These are phyloP conservation scores for Ensete ventricosum DNA, from an alignment of 176 grass and related monocot genomes.

Conservation along the genomic window DNA sequence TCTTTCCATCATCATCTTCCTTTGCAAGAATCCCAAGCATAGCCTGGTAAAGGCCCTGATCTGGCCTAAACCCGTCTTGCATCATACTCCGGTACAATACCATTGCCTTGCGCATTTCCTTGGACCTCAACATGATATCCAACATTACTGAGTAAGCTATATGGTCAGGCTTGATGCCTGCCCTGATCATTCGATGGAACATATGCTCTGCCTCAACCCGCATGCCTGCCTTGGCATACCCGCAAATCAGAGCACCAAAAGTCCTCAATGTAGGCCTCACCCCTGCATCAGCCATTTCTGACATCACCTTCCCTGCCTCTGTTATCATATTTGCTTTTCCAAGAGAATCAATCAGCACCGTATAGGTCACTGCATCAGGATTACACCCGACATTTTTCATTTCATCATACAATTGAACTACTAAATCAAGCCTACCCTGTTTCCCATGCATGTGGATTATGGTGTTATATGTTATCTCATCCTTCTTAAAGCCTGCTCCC, in stretches of 20 bases:
- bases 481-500: conserved; percentile 68
- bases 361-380: conserved; percentile 85
- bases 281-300: conserved; percentile 59
- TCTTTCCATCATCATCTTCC: conserved; percentile 30
- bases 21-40: conserved; percentile 50
- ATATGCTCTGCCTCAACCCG: conserved; percentile 40
- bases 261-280: conserved; percentile 68
- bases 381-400: conserved; percentile 62
- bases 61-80: conserved; percentile 44
- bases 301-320: conserved; percentile 71
- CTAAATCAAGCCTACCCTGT: conserved; percentile 60
- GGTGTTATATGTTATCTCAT: conserved; percentile 88
- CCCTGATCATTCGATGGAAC: conserved; percentile 60
- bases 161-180: conserved; percentile 68
- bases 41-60: conserved; percentile 48
- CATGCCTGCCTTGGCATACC: conserved; percentile 79
- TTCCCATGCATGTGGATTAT: conserved; percentile 94
- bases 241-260: conserved; percentile 82
- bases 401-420: conserved; percentile 60
- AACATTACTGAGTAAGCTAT: conserved; percentile 84
- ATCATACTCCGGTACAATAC: conserved; percentile 55
- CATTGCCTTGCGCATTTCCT: conserved; percentile 57
- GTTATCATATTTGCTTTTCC: conserved; percentile 72
- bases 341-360: conserved; percentile 75
- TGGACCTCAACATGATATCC: conserved; percentile 62